Evolutionary conservation across 768 basidiomycete species (phyloP), one percentile per base, ranked within the genome.

Genomic region (Xerocomus brunneocitrinus): DNA sequence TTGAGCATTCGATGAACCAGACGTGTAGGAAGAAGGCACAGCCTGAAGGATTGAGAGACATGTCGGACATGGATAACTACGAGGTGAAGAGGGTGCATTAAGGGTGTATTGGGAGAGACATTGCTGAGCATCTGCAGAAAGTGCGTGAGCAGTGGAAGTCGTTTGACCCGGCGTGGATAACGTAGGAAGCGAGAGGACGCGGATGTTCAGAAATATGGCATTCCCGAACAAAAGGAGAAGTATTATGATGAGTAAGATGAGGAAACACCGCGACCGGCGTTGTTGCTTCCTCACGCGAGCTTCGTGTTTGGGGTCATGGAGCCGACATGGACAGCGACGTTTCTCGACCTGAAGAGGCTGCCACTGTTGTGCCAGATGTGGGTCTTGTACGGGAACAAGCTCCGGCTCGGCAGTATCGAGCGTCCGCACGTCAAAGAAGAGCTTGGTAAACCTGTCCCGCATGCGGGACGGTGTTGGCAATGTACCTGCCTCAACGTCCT

Each of bases 81-180:
- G 53, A 2, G 79, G 76, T 45, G 72, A 65, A 2, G 70, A 62
- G 1, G 78, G 72, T 2, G 78, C 80, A 39, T 78, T 70, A 42
- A 79, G 59, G 14, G 63, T 71, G 59, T 71, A 80, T 54, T 80
- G 71, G 14, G 72, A 71, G 40, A 80, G 59, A 59, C 79, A 80
- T 59, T 75, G 71, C 55, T 73, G 71, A 22, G 73, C 70, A 54
- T 72, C 67, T 31, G 62, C 65, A 25, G 77, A 74, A 36, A 78
- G 69, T 3, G 52, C 46, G 19, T 56, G n/a, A 5, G 69, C 45
- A 14, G 61, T 61, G n/a, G 69, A 62, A 3, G 62, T 58, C 14
- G 66, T 55, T 38, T 65, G 50, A 43, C 59, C 59, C 4, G 57
- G 28, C 32, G 46, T 46, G 4, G 60, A 47, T 5, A 56, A 30